Evolutionary conservation across 805 yeast genomes (phyloP).

Genomic region (Pichia exigua): DNA sequence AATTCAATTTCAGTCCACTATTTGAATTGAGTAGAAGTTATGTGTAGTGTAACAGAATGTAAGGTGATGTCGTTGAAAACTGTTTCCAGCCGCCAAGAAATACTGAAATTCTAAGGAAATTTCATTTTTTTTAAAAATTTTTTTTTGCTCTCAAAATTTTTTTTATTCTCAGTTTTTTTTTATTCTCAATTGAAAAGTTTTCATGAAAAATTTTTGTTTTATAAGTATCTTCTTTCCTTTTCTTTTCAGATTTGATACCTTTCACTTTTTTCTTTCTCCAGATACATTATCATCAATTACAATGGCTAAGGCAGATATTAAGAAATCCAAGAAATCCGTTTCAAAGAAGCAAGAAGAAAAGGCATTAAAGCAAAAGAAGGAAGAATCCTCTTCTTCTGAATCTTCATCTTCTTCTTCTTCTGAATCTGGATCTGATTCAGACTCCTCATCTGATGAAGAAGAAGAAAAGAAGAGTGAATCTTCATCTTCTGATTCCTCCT

Average conservation of each 20-base stretch:
- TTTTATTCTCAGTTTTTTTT: too few species aligned
- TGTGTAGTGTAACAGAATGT: too few species aligned
- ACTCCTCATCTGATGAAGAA: conserved; percentile 13
- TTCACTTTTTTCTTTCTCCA: background rate
- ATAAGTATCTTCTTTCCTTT: background rate
- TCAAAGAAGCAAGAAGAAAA: conserved; percentile 18
- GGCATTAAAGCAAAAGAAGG: conserved; percentile 21
- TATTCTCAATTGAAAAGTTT: too few species aligned
- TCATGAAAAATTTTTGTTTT: conserved; percentile 1
- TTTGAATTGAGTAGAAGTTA: too few species aligned
- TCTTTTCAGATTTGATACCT: background rate
- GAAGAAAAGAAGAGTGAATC: conserved; percentile 13
- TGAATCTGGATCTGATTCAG: conserved; percentile 23
- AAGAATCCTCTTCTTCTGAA: conserved; percentile 18
- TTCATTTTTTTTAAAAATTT: background rate
- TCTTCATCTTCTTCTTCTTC: conserved; percentile 21
- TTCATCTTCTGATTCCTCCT: conserved; percentile 9
- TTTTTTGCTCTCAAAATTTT: too few species aligned
- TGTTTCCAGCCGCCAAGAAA: too few species aligned
- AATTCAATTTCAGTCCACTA: too few species aligned
- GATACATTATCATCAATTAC: background rate
- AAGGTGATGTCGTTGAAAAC: too few species aligned
- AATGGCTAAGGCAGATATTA: conserved; percentile 26
- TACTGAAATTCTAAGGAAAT: background rate
- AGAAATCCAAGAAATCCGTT: conserved; percentile 21